These are phyloP conservation scores for Penicillium decumbens DNA, from an alignment of 2,329 filamentous ascomycete species.

Conservation along the genomic window DNA sequence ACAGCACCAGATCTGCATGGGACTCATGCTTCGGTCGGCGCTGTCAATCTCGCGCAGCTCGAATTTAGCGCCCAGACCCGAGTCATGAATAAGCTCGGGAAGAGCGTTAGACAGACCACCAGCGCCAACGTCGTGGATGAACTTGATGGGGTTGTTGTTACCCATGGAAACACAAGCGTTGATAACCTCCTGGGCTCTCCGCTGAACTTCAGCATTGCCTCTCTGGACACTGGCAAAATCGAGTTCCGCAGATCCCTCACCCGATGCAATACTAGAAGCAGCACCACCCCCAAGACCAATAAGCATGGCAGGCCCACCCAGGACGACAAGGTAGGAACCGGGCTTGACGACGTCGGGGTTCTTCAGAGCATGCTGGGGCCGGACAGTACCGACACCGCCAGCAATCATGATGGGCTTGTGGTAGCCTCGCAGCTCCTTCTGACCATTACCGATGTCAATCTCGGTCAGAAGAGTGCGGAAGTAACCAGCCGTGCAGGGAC, in stretches of 20 bases:
- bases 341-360: slow-evolving; percentile 70
- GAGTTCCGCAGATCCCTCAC: slow-evolving; percentile 82
- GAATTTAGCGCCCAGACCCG: slow-evolving; percentile 83
- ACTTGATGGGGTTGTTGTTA: slow-evolving; percentile 79
- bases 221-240: slow-evolving; percentile 97
- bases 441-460: slow-evolving; percentile 56
- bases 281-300: slow-evolving; percentile 95
- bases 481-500: slow-evolving; percentile 80
- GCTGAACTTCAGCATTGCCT: slow-evolving; percentile 94
- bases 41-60: slow-evolving; percentile 92
- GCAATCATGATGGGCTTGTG: slow-evolving; percentile 99
- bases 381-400: slow-evolving; percentile 85
- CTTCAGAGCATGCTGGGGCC: slow-evolving; percentile 88
- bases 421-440: slow-evolving; percentile 76
- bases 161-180: slow-evolving; percentile 86
- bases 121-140: slow-evolving; percentile 96
- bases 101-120: slow-evolving; percentile 81
- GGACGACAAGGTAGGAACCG: slow-evolving; percentile 85
- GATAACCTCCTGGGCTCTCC: slow-evolving; percentile 95
- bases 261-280: slow-evolving; percentile 83
- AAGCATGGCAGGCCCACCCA: slow-evolving; percentile 94
- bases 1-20: slow-evolving; percentile 96
- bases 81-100: slow-evolving; percentile 86
- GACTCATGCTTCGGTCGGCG: slow-evolving; percentile 86
- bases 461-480: slow-evolving; percentile 83